phyloP scores from a whole-genome alignment of 352 stramenopile species.

The Globisporangium orthogonon region DNA sequence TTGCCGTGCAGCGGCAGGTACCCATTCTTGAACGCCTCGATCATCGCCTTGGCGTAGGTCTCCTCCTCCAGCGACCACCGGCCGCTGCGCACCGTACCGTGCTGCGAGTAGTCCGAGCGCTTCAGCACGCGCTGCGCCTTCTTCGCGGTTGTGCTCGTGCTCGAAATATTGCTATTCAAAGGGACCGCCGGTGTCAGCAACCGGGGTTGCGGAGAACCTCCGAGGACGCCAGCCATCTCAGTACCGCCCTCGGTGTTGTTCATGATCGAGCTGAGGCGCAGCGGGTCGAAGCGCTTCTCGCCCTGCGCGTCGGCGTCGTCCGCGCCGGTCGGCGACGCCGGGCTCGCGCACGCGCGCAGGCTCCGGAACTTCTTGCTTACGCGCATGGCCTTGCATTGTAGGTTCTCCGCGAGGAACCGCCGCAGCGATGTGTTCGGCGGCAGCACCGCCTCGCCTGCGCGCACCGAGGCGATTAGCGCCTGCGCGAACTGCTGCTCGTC shows the following conservation, averaged over 20 bases:
- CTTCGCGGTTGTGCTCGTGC: constrained; percentile 16
- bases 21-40: constrained; percentile 68
- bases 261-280: constrained; percentile 74
- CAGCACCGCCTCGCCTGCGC: constrained; percentile 31
- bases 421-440: constrained; percentile 43
- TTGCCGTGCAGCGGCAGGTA: constrained; percentile 70
- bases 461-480: constrained; percentile 46
- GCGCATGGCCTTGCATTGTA: constrained; percentile 62
- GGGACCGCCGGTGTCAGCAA: not conserved
- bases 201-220: not conserved
- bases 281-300: constrained; percentile 42
- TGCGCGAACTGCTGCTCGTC: constrained; percentile 56
- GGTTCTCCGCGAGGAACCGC: constrained; percentile 48
- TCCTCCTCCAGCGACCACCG: constrained; percentile 74
- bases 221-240: not conserved
- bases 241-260: constrained; percentile 35
- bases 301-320: constrained; percentile 5
- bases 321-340: constrained; percentile 12
- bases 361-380: constrained; percentile 64
- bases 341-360: constrained; percentile 22
- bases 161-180: not conserved
- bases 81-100: constrained; percentile 63
- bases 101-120: constrained; percentile 75
- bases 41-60: constrained; percentile 42
- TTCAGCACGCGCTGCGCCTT: constrained; percentile 49